Evolutionary conservation across 129 eudicot genomes (phyloP), one percentile per base, ranked within the genome.

Genomic region (Pittosporum tobira): DNA sequence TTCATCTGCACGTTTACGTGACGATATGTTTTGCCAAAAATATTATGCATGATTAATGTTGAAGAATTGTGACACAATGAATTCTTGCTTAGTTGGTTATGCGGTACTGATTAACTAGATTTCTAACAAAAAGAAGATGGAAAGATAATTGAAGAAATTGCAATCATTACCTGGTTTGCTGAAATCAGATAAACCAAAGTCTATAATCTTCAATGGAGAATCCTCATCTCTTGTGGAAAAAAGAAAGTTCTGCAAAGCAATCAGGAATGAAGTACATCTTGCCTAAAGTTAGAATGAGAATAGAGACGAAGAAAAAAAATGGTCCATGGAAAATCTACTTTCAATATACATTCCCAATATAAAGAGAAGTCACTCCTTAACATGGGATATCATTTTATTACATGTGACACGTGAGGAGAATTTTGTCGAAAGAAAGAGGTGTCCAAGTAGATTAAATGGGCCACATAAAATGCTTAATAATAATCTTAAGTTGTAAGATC

Each of bases 161-260:
- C 9, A 68, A 27, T 38, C 67, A 73, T 77, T 77, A 83, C 99
- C 99, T 71, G 96, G 90, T 63, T 74, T 83, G 51, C 75, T 80
- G 27, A 78, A 91, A 53, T 91, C 99, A 49, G 99, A 91, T 54
- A 91, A 85, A 65, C 98, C 95, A 30, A 90, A 90, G 62, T 90
- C 98, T 49, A 90, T 91, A 20, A 91, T 76, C 80, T 87, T 91
- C 96, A 91, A 70, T 16, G 68, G 73, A 45, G 96, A 59, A 70
- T 81, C 94, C 63, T 91, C 96, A 31, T 78, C 96, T 64, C 64
- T 91, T 47, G 96, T 83, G 54, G 83, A 69, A 65, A 91, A 90
- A 62, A 91, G 91, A 76, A 91, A 91, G 76, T 91, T 91, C 99
- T 91, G 91, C 68, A 60, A 62, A 62, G 10, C 30, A 61, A 66